Conservation (phyloP, 1,284 basidiomycete genomes). For the Clitocybe nebularis region DNA sequence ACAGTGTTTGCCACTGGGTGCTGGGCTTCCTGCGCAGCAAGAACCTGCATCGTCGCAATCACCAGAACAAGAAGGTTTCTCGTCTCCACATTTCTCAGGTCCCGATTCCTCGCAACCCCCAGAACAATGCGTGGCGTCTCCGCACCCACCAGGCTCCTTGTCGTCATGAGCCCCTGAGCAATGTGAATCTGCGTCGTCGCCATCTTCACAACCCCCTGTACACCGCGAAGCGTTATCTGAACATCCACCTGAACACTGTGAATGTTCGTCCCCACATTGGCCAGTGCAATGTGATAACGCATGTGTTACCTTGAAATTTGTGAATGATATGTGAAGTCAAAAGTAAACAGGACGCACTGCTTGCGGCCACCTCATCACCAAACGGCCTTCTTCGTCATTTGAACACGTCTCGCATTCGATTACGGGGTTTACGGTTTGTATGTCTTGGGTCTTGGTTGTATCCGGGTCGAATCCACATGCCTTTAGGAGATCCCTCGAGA, state of each 20-base stretch:
- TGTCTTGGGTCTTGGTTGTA: background rate
- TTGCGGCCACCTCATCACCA: slow-evolving; percentile 6
- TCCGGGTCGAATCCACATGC: slow-evolving; percentile 3
- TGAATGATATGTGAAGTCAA: background rate
- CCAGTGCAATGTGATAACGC: background rate
- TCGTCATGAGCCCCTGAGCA: too few relatives aligned
- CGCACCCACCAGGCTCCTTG: too few relatives aligned
- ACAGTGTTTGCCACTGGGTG: too few relatives aligned
- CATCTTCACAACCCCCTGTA: background rate
- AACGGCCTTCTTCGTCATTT: background rate
- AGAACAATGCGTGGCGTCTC: too few relatives aligned
- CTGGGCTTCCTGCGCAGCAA: too few relatives aligned
- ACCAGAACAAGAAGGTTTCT: too few relatives aligned
- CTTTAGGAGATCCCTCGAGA: slow-evolving; percentile 1
- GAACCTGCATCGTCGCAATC: too few relatives aligned
- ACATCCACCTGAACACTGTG: background rate
- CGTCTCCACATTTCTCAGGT: too few relatives aligned
- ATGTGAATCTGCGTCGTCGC: background rate
- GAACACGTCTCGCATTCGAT: slow-evolving; percentile 1
- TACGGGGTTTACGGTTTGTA: background rate
- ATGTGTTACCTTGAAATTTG: slow-evolving; percentile 1
- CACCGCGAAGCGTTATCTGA: background rate
- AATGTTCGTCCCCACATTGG: background rate
- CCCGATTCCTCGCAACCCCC: too few relatives aligned
- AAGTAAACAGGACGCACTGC: background rate